Conservation (phyloP, 192 early-diverging fungal genomes). For the Backusella sp. region DNA sequence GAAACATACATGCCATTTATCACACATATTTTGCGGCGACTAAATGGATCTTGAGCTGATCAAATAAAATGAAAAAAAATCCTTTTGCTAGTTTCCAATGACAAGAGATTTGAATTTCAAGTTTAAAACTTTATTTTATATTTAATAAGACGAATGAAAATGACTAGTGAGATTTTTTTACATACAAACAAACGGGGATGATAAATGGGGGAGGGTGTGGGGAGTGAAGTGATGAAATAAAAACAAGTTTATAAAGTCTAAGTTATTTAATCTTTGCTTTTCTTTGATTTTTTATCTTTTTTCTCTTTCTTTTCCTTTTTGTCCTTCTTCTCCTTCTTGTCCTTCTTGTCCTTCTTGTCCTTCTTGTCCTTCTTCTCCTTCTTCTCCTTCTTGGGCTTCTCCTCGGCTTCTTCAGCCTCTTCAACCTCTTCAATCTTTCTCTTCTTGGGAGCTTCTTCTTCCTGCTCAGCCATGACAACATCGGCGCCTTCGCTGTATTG, state of each 20-base stretch:
- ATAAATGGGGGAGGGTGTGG: background rate
- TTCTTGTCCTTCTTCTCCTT: slow-evolving; percentile 53
- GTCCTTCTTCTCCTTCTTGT: slow-evolving; percentile 43
- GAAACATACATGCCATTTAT: background rate
- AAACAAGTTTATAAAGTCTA: background rate
- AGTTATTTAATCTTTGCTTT: background rate
- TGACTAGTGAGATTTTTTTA: slow-evolving; percentile 11
- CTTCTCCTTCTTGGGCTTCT: slow-evolving; percentile 47
- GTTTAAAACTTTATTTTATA: slow-evolving; percentile 4
- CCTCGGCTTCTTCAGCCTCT: slow-evolving; percentile 39
- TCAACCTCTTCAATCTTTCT: slow-evolving; percentile 45
- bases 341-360: slow-evolving; percentile 54
- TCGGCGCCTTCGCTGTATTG: slow-evolving; percentile 45
- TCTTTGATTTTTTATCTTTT: slow-evolving; percentile 21
- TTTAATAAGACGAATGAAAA: background rate
- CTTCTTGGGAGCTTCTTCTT: slow-evolving; percentile 48
- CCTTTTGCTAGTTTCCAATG: background rate
- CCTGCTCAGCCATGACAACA: slow-evolving; percentile 34
- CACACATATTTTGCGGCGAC: background rate
- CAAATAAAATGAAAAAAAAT: background rate
- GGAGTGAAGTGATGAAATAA: background rate
- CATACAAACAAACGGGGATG: background rate
- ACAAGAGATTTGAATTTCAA: background rate
- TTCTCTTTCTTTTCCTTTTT: slow-evolving; percentile 42
- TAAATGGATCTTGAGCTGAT: background rate